Evolutionary conservation across 73 alveolate species (phyloP).

Genomic region (Paramecium sexaurelia): DNA sequence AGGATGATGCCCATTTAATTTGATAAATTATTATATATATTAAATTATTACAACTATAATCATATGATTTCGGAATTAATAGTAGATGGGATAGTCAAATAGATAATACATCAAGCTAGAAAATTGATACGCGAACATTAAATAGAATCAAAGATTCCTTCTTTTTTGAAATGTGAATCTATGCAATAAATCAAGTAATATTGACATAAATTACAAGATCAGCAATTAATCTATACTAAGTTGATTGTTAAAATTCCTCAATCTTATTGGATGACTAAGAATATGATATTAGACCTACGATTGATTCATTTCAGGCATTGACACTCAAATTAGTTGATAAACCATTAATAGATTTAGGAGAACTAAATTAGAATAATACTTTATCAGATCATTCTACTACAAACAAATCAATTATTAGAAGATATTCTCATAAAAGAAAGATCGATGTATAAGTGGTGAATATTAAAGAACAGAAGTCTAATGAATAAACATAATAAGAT

Average conservation of each 20-base stretch:
- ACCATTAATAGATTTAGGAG: neutral
- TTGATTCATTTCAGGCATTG: constrained; percentile 1
- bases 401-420: neutral
- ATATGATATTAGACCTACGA: neutral
- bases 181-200: constrained; percentile 12
- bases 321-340: neutral
- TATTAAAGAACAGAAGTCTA: neutral
- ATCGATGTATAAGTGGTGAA: neutral
- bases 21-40: neutral
- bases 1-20: constrained; percentile 29
- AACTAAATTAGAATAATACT: neutral
- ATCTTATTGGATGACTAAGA: neutral
- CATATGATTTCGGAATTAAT: neutral
- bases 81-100: neutral
- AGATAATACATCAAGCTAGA: neutral
- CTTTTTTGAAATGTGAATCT: neutral
- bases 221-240: neutral
- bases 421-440: neutral
- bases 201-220: neutral
- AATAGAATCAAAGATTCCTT: neutral
- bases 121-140: neutral
- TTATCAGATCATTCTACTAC: neutral
- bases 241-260: neutral
- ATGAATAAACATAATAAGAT: neutral
- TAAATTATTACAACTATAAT: neutral